phyloP scores from a whole-genome alignment of 805 yeast genomes.

The Ogataea pilisensis region DNA sequence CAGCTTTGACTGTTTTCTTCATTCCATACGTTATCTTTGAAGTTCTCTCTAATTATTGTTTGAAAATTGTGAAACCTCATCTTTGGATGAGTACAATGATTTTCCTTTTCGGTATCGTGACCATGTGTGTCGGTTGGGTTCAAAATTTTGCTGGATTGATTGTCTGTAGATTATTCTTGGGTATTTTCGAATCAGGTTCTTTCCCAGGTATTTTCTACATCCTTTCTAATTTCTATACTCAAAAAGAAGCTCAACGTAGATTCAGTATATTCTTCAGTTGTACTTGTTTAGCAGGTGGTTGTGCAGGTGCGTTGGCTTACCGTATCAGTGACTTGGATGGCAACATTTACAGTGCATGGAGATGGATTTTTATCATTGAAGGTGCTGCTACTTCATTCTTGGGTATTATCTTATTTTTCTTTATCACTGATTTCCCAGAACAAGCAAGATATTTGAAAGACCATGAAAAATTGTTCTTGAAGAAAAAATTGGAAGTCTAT shows the following conservation, averaged over 20 bases:
- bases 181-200: constrained; percentile 65
- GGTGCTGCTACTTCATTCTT: constrained; percentile 34
- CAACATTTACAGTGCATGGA: constrained; percentile 41
- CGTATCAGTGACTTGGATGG: constrained; percentile 55
- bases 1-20: constrained; percentile 64
- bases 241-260: constrained; percentile 63
- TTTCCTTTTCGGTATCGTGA: constrained; percentile 57
- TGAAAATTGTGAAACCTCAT: constrained; percentile 60
- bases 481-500: constrained; percentile 55
- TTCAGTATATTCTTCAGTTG: constrained; percentile 67
- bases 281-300: constrained; percentile 74
- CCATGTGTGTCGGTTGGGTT: constrained; percentile 64
- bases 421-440: constrained; percentile 71
- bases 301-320: constrained; percentile 70
- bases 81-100: constrained; percentile 59
- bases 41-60: constrained; percentile 56
- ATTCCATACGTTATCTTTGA: constrained; percentile 67
- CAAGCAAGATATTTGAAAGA: constrained; percentile 49
- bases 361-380: constrained; percentile 42
- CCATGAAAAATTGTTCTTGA: constrained; percentile 52
- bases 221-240: constrained; percentile 60
- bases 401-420: constrained; percentile 35
- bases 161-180: constrained; percentile 61
- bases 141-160: constrained; percentile 54
- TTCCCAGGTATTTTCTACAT: constrained; percentile 75